These are phyloP conservation scores for Diplogelasinospora grovesii DNA, from an alignment of 495 filamentous ascomycete genomes.

Conservation along the genomic window DNA sequence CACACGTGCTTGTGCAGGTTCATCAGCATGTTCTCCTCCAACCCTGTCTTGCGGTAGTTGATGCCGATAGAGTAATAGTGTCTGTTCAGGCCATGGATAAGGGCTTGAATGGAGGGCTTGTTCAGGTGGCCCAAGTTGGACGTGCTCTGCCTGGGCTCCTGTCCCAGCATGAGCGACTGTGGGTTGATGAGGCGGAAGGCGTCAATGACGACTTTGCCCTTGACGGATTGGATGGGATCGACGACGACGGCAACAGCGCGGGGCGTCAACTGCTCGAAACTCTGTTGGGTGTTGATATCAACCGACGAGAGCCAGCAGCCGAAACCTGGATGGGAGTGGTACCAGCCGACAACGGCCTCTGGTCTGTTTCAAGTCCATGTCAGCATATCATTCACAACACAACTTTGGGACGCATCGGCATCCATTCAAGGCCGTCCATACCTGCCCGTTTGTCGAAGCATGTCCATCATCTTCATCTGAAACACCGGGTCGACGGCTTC, in stretches of 20 bases:
- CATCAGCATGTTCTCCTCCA: conserved; percentile 99
- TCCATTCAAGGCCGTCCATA: conserved; percentile 35
- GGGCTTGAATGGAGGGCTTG: conserved; percentile 97
- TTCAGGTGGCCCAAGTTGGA: conserved; percentile 97
- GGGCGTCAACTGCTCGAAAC: conserved; percentile 94
- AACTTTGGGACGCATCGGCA: too few relatives aligned
- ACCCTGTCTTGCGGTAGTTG: conserved; percentile 93
- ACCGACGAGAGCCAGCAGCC: conserved; percentile 98
- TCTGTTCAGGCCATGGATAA: conserved; percentile 94
- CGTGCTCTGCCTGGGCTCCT: conserved; percentile 96
- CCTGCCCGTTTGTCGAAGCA: conserved; percentile 94
- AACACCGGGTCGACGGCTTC: conserved; percentile 98
- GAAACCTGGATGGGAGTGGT: conserved; percentile 98
- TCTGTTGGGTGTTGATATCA: conserved; percentile 99
- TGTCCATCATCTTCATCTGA: conserved; percentile 99
- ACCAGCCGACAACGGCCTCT: conserved; percentile 97
- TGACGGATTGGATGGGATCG: conserved; percentile 97
- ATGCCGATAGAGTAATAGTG: conserved; percentile 99
- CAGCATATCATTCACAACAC: too few relatives aligned
- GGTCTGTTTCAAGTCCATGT: conserved; percentile 48
- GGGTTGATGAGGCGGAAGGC: conserved; percentile 99
- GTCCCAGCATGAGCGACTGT: conserved; percentile 95
- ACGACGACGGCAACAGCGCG: conserved; percentile 96
- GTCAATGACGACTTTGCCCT: conserved; percentile 98
- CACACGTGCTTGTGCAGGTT: conserved; percentile 98